Percentiles rank a stretch among this genome's conserved stretches.
Evolutionary conservation across 441 rosid genomes (phyloP).

Genomic region (Populus hybrid): DNA sequence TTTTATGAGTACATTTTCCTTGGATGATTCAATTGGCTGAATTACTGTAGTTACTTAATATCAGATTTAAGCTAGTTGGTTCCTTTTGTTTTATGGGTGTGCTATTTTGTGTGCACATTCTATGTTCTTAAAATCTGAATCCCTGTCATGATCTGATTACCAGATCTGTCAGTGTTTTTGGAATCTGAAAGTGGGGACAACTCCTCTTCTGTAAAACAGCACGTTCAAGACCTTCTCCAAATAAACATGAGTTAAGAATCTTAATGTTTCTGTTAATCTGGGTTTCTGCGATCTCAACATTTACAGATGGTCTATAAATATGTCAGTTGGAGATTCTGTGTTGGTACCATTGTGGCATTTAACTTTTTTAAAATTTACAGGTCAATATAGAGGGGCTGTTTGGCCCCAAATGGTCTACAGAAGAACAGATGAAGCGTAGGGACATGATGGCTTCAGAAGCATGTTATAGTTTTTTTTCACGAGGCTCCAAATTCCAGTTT

Average conservation of each 20-base stretch:
- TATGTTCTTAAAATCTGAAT: not conserved
- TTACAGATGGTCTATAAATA: not conserved
- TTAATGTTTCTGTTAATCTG: not conserved
- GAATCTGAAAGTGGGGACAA: conserved; percentile 67
- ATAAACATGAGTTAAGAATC: conserved; percentile 23
- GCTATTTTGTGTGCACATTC: not conserved
- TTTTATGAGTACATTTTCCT: no score
- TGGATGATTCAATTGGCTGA: not conserved
- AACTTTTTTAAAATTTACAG: conserved; percentile 26
- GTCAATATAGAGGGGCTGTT: conserved; percentile 73
- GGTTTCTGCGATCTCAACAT: not conserved
- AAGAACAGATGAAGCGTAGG: conserved; percentile 75
- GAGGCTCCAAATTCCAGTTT: conserved; percentile 27
- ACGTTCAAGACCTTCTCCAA: conserved; percentile 59
- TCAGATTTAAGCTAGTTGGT: not conserved
- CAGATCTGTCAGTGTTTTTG: conserved; percentile 58
- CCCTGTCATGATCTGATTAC: not conserved
- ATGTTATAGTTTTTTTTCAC: conserved; percentile 53
- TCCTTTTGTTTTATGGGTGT: not conserved
- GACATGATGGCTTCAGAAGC: conserved; percentile 82
- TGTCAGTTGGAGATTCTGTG: not conserved
- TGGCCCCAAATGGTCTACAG: conserved; percentile 65
- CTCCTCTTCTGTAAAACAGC: conserved; percentile 45
- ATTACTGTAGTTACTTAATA: not conserved
- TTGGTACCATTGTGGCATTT: not conserved